Conservation (phyloP, 129 eudicot species). For the Solidago caesia region DNA sequence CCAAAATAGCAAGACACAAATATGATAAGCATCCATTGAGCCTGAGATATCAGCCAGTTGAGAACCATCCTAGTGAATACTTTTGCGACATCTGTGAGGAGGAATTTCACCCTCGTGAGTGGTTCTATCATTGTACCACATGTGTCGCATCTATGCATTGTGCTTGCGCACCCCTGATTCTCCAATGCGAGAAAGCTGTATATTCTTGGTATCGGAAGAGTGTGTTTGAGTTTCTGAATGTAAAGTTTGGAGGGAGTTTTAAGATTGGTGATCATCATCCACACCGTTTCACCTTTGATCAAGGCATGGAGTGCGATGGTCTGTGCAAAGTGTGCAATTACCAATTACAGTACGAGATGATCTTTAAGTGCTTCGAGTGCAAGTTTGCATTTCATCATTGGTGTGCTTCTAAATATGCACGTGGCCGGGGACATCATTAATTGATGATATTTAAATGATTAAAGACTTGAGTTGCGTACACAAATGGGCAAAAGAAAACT, state of each 20-base stretch:
- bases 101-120: not conserved
- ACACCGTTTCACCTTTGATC: not conserved
- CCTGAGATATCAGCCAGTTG: not conserved
- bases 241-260: not conserved
- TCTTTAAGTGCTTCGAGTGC: not conserved
- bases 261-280: not conserved
- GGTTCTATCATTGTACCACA: not conserved
- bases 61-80: not conserved
- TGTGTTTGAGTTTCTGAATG: not conserved
- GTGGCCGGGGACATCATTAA: no score
- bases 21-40: not conserved
- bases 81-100: not conserved
- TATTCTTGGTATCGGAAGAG: not conserved
- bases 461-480: no score
- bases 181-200: not conserved
- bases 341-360: not conserved
- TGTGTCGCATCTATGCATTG: not conserved
- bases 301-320: not conserved
- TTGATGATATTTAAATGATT: no score
- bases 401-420: not conserved
- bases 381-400: not conserved
- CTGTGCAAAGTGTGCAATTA: not conserved
- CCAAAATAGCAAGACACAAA: not conserved
- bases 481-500: no score
- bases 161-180: not conserved